Base-by-base conservation (phyloP, 208 protist species). In the Acanthamoeba royreba region DNA sequence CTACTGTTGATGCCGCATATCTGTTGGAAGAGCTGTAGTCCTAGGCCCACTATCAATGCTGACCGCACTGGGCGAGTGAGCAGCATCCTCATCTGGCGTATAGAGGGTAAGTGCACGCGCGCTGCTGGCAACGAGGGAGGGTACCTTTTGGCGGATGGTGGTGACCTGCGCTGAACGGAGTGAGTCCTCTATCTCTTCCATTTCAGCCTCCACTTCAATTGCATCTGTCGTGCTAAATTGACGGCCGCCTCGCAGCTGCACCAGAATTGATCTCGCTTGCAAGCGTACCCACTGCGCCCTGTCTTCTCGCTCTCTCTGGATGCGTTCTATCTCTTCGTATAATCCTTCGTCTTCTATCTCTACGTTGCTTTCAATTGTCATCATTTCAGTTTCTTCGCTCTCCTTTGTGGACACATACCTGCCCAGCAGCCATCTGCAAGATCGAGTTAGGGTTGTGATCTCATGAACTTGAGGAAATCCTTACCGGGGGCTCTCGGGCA, bases 11-110 rank as follows among this genome's bases (percentile, higher is more conserved):
- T 98, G 28, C 98, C 98, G 40, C 96, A 98, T 61, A 98, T 96
- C 95, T 98, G 98, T 94, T 98, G 98, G 52, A 98, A 96, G 46
- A 98, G 95, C 95, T 98, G 98, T 61, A 98, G 97, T 42, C 95
- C 96, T 66, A 96, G 97, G 74, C 98, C 97, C 69, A 98, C 95
- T 9, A 98, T 43, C 31, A 98, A 86, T 33, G 97, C 95, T 91
- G 95, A 96, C 38, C 96, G 95, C 94, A 98, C 96, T 58, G 95
- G 94, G n/a, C 87, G 93, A 58, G 85, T 77, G 63, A 97, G 81
- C 5, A 98, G 94, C 9, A 86, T 93, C 35, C 53, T 4, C 47
- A 8, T 31, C 42, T 79, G 69, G 1, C 69, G 49, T 13, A 58
- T 58, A 58, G 22, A 58, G 22, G n/a, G n/a, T n/a, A n/a, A n/a